Base-by-base conservation (phyloP, 352 stramenopile species). In the Globisporangium spinosum region DNA sequence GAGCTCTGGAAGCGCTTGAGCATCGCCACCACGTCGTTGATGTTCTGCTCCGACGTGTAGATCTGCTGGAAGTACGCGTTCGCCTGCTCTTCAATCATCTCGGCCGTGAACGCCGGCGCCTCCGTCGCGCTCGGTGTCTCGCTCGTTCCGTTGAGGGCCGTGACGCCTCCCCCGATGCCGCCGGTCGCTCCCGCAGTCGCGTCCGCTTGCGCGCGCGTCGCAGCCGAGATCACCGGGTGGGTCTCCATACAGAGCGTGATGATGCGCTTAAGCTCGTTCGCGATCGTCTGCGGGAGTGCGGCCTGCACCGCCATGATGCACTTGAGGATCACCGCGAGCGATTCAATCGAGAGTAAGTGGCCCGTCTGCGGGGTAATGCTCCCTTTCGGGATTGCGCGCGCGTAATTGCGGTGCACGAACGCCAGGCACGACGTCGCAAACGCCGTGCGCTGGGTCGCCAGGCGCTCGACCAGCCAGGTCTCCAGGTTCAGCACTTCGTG, bases 51-150 rank as follows among this genome's bases (percentile, higher is more conserved):
- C 9, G 90, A 98, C 15, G 94, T 98, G 81, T 99, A 99, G 65
- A 99, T 99, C 75, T 98, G 97, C 79, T 99, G 97, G 78, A 99
- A 99, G 77, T 99, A 99, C 9, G 90, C 90, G 75, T 99, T 99
- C 22, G 97, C 97, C 72, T 98, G 93, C 77, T 99, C 96, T 83
- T 99, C 97, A 65, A 99, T 98, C 77, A 99, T 98, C 76, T 99
- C 96, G 13, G 87, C 81, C 22, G 85, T 94, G 70, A 90, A 92
- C 8, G 80, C 70, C 15, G 84, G 59, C 56, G 57, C 51, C 47
- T 34, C 49, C 51, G 65, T 57, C 58, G 32, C 70, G 20, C 32
- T 62, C 1, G 32, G 3, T 1, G n/a, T 12, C 56, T 62, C 56
- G 4, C 56, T 49, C 20, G 32, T 62, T 51, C 43, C 56, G 56